Evolutionary conservation across 1,139 yeast species (phyloP), one percentile per base, ranked within the genome.

Genomic region (Scheffersomyces stambukii): DNA sequence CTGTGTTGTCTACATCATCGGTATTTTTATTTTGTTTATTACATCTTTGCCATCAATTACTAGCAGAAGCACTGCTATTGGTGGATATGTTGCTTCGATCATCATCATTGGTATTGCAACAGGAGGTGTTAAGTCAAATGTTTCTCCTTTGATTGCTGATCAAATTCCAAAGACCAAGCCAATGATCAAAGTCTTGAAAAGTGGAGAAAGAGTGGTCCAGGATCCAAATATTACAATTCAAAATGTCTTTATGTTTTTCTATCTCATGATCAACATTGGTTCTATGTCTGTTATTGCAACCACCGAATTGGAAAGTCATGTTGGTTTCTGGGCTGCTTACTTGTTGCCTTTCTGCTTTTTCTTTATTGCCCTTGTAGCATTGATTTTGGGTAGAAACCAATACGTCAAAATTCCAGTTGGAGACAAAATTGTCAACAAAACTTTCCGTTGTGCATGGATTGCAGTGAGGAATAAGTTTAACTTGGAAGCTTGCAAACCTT

Each of bases 41-140:
- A 82, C 94, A 26, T 79, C 91, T 8, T 57, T 84, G 36, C 91
- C 93, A 17, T 51, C 70, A 13, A 71, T 81, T 35, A 68, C 81
- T 22, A 52, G 57, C 16, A 57, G 60, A 29, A 66, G 58, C 52
- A 45, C 73, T 57, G 54, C 66, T 46, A 44, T 60, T 58, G 60
- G 81, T 62, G 73, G 72, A 16, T 55, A 76, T 75, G 41, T 73
- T 65, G 67, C 73, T 27, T 69, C 83, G 26, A 77, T 84, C 55
- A 61, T 83, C 36, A 54, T 79, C 32, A 75, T 83, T 48, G 91
- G 93, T 46, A 43, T 81, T 25, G 93, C 86, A 33, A 79, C 93
- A 20, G 93, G 94, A 49, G 80, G 88, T 51, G 83, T 84, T 53
- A 84, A 84, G 56, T 69, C 91, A 23, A 82, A 83, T 46, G 79